Percentiles rank a stretch among this genome's conserved stretches.
These are phyloP conservation scores for Talaromyces sp. DNA, from an alignment of 2,329 filamentous ascomycete genomes.

Conservation along the genomic window DNA sequence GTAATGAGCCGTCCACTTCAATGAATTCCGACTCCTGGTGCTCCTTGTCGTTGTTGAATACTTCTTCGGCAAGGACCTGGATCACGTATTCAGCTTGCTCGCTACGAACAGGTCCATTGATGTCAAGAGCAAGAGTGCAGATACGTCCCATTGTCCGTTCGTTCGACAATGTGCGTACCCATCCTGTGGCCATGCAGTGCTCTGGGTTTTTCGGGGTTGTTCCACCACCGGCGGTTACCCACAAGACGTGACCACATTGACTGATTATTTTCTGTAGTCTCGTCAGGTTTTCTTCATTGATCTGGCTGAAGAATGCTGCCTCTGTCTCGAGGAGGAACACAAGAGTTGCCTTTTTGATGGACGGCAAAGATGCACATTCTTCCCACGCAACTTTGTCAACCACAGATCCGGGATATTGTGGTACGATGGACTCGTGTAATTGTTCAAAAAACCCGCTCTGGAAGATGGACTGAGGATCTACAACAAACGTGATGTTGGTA, in stretches of 20 bases:
- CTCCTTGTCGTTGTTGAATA: background rate
- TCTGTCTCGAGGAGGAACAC: slow-evolving; percentile 3
- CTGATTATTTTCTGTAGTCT: background rate
- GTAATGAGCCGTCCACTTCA: background rate
- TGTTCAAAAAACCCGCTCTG: background rate
- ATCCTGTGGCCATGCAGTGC: background rate
- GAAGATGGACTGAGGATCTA: background rate
- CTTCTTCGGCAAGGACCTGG: background rate
- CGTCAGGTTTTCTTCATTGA: background rate
- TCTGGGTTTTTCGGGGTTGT: background rate
- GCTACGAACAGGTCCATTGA: background rate
- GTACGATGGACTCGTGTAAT: background rate
- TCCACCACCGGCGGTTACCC: background rate
- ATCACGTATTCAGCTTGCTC: background rate
- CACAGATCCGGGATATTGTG: background rate
- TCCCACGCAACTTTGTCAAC: background rate
- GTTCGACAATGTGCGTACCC: background rate
- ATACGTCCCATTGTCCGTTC: background rate
- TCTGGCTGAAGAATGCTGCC: background rate
- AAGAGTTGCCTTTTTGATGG: background rate
- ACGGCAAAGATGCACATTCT: background rate
- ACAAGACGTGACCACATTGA: background rate
- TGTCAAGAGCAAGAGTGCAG: background rate
- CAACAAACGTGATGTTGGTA: background rate
- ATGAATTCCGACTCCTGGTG: background rate